A percentile compares a stretch with the other conserved stretches of the same genome.
phyloP scores from a whole-genome alignment of 2,329 filamentous ascomycete genomes.

The Sporothrix brasiliensis region DNA sequence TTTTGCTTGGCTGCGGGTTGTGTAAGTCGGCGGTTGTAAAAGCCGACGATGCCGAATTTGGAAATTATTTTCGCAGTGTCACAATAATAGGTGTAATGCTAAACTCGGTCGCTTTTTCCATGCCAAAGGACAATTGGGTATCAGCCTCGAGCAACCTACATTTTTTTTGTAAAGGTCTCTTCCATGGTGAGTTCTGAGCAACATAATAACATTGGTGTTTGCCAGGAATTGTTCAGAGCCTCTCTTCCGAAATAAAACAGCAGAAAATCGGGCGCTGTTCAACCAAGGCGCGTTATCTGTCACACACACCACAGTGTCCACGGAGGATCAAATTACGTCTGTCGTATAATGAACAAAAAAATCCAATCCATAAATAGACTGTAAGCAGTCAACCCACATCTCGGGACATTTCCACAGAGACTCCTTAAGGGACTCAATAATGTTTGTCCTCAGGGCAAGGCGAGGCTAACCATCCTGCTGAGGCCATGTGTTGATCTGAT shows the following conservation, averaged over 20 bases:
- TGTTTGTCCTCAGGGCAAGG: background rate
- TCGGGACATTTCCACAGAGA: too few relatives aligned
- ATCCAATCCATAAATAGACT: background rate
- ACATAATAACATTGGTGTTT: background rate
- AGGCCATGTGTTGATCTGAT: background rate
- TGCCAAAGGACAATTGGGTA: background rate
- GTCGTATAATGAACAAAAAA: background rate
- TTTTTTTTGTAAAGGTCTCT: background rate
- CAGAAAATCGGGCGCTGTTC: background rate
- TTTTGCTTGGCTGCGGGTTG: background rate
- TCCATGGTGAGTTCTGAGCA: background rate
- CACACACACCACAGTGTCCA: background rate
- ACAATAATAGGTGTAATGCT: background rate
- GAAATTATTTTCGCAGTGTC: constrained; percentile 2
- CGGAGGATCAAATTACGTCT: background rate
- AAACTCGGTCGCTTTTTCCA: background rate
- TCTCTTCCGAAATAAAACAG: background rate
- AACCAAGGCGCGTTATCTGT: background rate
- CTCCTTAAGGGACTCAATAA: background rate
- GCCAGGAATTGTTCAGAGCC: background rate
- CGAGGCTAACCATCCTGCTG: background rate
- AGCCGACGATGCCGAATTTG: constrained; percentile 23
- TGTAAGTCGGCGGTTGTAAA: constrained; percentile 13
- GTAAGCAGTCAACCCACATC: background rate
- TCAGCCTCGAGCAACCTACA: background rate